phyloP scores from a whole-genome alignment of 2,329 filamentous ascomycete genomes.

The Penicillium hordei region DNA sequence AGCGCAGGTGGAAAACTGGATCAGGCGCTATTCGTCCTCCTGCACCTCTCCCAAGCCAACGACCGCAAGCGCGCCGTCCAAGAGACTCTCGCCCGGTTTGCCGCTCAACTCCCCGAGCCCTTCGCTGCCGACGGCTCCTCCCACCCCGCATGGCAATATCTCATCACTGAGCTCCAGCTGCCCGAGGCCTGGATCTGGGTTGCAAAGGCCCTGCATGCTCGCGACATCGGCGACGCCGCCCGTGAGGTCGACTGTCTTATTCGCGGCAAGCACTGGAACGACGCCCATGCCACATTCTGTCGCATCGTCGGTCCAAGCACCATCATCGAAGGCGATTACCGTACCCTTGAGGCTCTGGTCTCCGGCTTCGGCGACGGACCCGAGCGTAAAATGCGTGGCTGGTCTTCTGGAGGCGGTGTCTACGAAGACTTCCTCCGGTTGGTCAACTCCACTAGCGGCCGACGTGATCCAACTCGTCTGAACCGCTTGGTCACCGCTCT shows the following conservation, averaged over 20 bases:
- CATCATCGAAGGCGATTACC: slow-evolving; percentile 79
- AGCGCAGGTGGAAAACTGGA: slow-evolving; percentile 63
- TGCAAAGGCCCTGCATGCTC: slow-evolving; percentile 80
- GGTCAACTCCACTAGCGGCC: slow-evolving; percentile 40
- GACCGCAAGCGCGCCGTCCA: slow-evolving; percentile 68
- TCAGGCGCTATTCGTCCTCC: slow-evolving; percentile 71
- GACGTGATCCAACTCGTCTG: slow-evolving; percentile 44
- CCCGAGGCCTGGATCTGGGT: slow-evolving; percentile 80
- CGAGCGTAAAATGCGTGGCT: slow-evolving; percentile 64
- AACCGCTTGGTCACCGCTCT: slow-evolving; percentile 52
- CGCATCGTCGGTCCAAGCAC: slow-evolving; percentile 76
- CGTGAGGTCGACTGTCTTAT: slow-evolving; percentile 78
- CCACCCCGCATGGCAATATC: slow-evolving; percentile 54
- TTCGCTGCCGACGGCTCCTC: slow-evolving; percentile 49
- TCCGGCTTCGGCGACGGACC: slow-evolving; percentile 65
- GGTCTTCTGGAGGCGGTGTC: slow-evolving; percentile 76
- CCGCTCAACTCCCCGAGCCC: slow-evolving; percentile 60
- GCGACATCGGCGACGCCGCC: slow-evolving; percentile 66
- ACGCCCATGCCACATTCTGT: slow-evolving; percentile 82
- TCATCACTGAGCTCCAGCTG: slow-evolving; percentile 67
- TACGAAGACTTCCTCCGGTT: slow-evolving; percentile 66
- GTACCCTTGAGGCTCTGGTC: slow-evolving; percentile 66
- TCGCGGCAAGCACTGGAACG: slow-evolving; percentile 69
- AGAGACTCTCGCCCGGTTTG: slow-evolving; percentile 72
- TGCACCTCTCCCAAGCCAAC: slow-evolving; percentile 66